These are phyloP conservation scores for Emericellopsis atlantica DNA, from an alignment of 2,329 filamentous ascomycete species.

Conservation along the genomic window DNA sequence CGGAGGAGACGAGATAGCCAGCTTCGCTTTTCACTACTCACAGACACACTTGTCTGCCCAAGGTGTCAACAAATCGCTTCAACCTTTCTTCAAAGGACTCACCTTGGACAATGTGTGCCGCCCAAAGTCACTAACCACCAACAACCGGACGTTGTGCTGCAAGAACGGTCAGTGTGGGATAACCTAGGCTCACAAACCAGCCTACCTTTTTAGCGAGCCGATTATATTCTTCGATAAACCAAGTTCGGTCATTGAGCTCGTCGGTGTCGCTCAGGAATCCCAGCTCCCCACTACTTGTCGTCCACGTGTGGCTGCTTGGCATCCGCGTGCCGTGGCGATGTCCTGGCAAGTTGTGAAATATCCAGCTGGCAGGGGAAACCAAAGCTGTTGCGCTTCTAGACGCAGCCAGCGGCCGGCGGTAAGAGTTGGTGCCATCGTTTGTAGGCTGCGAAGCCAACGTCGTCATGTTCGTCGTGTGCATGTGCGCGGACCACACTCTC, in stretches of 20 bases:
- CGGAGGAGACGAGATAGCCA: conserved; percentile 26
- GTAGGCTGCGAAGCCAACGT: too few relatives aligned
- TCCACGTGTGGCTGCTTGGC: conserved; percentile 42
- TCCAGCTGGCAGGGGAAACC: too few relatives aligned
- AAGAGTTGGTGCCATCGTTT: too few relatives aligned
- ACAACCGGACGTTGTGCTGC: neutral
- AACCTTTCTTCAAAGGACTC: neutral
- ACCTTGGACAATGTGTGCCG: too few relatives aligned
- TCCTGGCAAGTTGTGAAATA: too few relatives aligned
- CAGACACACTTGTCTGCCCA: conserved; percentile 8
- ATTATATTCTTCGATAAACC: conserved; percentile 47
- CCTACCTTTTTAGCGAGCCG: conserved; percentile 42
- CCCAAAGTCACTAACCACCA: too few relatives aligned
- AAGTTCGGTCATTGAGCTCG: conserved; percentile 31
- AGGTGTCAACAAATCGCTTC: conserved; percentile 2
- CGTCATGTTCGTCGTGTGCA: too few relatives aligned
- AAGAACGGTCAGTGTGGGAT: too few relatives aligned
- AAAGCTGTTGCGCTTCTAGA: too few relatives aligned
- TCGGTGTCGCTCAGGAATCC: conserved; percentile 34
- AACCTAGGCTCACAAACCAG: neutral
- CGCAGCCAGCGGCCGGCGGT: too few relatives aligned
- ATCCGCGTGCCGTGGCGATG: conserved; percentile 8
- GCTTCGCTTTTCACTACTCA: conserved; percentile 15
- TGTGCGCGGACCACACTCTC: too few relatives aligned
- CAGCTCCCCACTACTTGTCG: conserved; percentile 38